Evolutionary conservation across 2,329 filamentous ascomycete genomes (phyloP).

Genomic region (Cladobotryum mycophilum): DNA sequence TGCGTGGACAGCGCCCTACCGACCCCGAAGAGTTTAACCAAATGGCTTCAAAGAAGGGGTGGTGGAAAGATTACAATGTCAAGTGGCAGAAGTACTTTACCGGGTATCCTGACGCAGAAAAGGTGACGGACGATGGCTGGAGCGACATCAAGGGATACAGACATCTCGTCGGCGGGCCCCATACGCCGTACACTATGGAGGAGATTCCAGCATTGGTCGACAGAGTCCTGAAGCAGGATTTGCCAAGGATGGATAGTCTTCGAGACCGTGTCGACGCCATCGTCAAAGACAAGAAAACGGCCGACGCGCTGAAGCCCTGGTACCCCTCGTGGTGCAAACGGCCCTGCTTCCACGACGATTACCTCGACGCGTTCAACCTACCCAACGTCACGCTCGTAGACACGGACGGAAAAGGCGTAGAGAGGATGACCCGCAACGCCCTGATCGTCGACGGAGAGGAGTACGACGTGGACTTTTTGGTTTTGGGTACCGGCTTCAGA

Average conservation of each 20-base stretch:
- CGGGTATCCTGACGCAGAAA: constrained; percentile 36
- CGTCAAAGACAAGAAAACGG: constrained; percentile 47
- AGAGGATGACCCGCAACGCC: constrained; percentile 37
- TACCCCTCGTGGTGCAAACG: constrained; percentile 59
- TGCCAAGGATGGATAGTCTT: constrained; percentile 35
- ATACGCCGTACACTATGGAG: constrained; percentile 14
- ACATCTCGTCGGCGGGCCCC: constrained; percentile 27
- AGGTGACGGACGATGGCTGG: constrained; percentile 45
- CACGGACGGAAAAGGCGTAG: constrained; percentile 48
- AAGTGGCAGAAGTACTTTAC: constrained; percentile 18
- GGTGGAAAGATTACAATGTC: constrained; percentile 38
- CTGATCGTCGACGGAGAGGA: constrained; percentile 42
- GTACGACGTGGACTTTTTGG: constrained; percentile 36
- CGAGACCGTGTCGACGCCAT: constrained; percentile 41
- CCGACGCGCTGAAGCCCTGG: constrained; percentile 50
- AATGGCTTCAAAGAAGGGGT: constrained; percentile 34
- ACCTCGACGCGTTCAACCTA: constrained; percentile 52
- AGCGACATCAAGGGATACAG: constrained; percentile 26
- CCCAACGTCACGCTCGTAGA: constrained; percentile 54
- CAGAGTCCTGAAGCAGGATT: constrained; percentile 37
- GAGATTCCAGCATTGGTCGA: constrained; percentile 20
- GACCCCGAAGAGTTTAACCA: constrained; percentile 35
- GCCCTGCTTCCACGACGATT: constrained; percentile 55
- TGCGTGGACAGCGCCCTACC: constrained; percentile 33
- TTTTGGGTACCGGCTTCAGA: constrained; percentile 32